Base-by-base conservation (phyloP, 805 yeast species). In the Sugiyamaella valdiviana region DNA sequence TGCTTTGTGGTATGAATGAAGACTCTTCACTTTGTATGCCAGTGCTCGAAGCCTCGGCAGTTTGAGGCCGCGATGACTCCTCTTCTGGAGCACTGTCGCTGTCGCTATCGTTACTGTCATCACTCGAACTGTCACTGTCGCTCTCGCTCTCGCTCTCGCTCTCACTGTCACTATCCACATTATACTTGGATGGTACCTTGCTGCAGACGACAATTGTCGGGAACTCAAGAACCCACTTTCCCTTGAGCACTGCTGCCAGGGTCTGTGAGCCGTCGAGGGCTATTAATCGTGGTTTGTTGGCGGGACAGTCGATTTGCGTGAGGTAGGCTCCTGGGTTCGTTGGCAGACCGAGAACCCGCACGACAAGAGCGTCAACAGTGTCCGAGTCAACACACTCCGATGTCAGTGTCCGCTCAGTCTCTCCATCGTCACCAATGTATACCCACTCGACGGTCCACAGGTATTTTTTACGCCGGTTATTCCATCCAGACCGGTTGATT, bases 391-490 rank as follows among this genome's bases (percentile, higher is more conserved):
- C 39, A 17, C 48, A 32, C 23, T 48, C 49, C 20, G 16, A 43
- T 19, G 37, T 24, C 9, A 38, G 12, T 16, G 36, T 21, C 20
- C 16, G 29, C 29, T 14, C 42, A 20, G 24, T 5, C 1, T 61
- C 66, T 3, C 62, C 55, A 10, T 61, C 60, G 12, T 63, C 65
- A 3, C 76, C 62, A 1, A 42, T 40, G 7, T 81, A 51, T 0
- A 77, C 60, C 85, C 88, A 84, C 61, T 88, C 95, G 0, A 88
- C 65, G 0, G 95, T 82, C 96, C 96, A 88, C 15, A 76, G 76
- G 61, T 76, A 87, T 6, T 75, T 62, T 45, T 80, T 77, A 51
- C 72, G 66, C 51, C 74, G 74, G 61, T 78, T 77, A 62, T 87
- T 90, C 74, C 79, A 85, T 2, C 81, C 80, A 0, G 89, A 76